Evolutionary conservation across 352 stramenopile genomes (phyloP), one percentile per base, ranked within the genome.

Genomic region (Globisporangium sylvaticum): DNA sequence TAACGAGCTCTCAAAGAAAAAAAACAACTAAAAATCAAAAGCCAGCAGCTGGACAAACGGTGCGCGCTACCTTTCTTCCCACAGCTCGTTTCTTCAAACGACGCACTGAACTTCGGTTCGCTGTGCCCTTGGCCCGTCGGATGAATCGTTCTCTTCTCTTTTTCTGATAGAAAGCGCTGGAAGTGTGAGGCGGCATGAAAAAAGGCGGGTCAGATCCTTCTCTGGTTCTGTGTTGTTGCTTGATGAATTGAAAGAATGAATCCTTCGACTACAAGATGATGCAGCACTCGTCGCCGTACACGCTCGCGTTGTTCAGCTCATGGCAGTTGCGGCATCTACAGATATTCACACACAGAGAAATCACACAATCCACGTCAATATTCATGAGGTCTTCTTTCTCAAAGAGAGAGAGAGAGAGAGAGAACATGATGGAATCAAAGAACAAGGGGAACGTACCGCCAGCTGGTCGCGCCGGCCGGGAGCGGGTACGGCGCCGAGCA

Each of bases 271-370:
- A 91, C 48, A 80, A 61, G 39, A 91, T 83, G 25, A 52, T 79
- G 78, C 81, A 90, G 69, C 84, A 92, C 64, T 93, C 85, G 62
- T 89, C 76, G 62, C 84, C 84, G 64, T 90, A 90, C 24, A 87
- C 69, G 60, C 85, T 93, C 34, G 85, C 85, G 60, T 91, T 93
- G 70, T 93, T 93, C 29, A 93, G 72, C 42, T 91, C 76, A 20
- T 81, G 78, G 61, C 85, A 93, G 50, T 72, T 84, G 56, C 83
- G 83, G 71, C 85, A 93, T 60, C 83, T 78, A 52, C 48, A 42
- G 3, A 46, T 34, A 46, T 34, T 20, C 12, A 44, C 54, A 66
- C 27, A 57, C 24, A 62, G 14, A 67, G 12, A 70, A 20, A 66
- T 27, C 32, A 55, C 32, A 55, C 42, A 34, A 42, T 3, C 4